phyloP scores from a whole-genome alignment of 768 basidiomycete genomes.

The Amanita pallidorosea region DNA sequence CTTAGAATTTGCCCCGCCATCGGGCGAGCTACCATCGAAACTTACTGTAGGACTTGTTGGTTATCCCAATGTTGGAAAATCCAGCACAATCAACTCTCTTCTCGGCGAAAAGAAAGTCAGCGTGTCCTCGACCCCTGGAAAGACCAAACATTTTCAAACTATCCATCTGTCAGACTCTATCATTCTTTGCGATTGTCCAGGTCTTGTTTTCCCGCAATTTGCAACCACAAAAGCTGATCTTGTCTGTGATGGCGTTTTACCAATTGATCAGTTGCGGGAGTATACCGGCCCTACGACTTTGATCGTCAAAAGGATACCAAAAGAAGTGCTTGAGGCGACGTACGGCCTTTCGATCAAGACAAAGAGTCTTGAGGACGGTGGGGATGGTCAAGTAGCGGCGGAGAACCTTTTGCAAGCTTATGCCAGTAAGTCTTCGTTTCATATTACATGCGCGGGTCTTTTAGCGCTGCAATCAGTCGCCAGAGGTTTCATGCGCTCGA shows the following conservation, averaged over 20 bases:
- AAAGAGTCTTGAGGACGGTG: conserved; percentile 66
- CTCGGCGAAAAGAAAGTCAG: conserved; percentile 96
- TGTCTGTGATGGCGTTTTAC: conserved; percentile 92
- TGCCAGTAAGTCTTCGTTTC: conserved; percentile 60
- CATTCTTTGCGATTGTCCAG: conserved; percentile 93
- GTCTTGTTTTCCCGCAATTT: conserved; percentile 97
- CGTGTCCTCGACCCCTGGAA: conserved; percentile 94
- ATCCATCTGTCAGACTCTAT: conserved; percentile 86
- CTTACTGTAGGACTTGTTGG: conserved; percentile 87
- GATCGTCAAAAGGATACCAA: conserved; percentile 70
- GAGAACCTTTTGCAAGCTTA: conserved; percentile 81
- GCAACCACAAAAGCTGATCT: conserved; percentile 93
- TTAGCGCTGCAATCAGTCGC: conserved; percentile 52
- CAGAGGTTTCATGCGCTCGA: conserved; percentile 84
- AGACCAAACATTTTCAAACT: conserved; percentile 99
- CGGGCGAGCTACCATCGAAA: conserved; percentile 48
- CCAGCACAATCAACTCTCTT: conserved; percentile 93
- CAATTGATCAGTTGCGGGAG: conserved; percentile 95
- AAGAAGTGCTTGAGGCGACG: conserved; percentile 74
- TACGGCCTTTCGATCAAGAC: conserved; percentile 78
- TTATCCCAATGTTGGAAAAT: conserved; percentile 98
- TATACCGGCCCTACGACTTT: conserved; percentile 77
- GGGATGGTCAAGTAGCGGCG: conserved; percentile 61
- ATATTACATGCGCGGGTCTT: neutral
- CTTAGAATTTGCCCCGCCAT: conserved; percentile 49